Percentiles rank a stretch among this genome's conserved stretches.
These are phyloP conservation scores for Botrytis deweyae DNA, from an alignment of 2,329 filamentous ascomycete species.

Conservation along the genomic window DNA sequence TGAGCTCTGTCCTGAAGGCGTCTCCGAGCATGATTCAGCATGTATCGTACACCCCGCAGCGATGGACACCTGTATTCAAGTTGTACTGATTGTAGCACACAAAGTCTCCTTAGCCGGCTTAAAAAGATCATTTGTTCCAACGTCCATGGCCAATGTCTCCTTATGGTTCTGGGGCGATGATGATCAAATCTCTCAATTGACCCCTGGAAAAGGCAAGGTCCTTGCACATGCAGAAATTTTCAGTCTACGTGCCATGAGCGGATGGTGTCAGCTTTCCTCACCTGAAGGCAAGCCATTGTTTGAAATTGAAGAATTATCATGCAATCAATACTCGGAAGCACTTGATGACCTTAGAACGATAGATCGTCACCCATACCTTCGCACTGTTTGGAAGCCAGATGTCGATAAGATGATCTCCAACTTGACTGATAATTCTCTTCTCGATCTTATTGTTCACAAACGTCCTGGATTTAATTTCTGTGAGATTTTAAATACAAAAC, in stretches of 20 bases:
- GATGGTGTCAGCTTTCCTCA: conserved; percentile 11
- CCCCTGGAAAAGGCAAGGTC: background rate
- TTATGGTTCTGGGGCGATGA: background rate
- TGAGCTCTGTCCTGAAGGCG: conserved; percentile 26
- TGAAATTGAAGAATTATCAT: background rate
- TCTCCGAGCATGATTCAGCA: conserved; percentile 39
- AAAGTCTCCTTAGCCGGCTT: background rate
- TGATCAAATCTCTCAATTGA: background rate
- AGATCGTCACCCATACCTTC: conserved; percentile 17
- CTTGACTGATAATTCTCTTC: conserved; percentile 2
- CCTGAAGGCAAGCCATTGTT: conserved; percentile 6
- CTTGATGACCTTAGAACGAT: conserved; percentile 3
- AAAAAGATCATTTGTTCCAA: conserved; percentile 13
- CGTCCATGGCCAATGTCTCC: background rate
- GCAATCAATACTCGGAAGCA: conserved; percentile 9
- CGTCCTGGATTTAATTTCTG: conserved; percentile 4
- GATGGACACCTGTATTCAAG: conserved; percentile 55
- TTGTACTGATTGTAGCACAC: conserved; percentile 25
- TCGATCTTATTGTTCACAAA: conserved; percentile 15
- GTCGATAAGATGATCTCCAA: background rate
- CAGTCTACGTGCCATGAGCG: background rate
- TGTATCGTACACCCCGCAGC: conserved; percentile 54
- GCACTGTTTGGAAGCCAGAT: conserved; percentile 19
- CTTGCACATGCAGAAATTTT: background rate
- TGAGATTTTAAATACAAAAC: background rate